These are phyloP conservation scores for Trichosporon ovoides DNA, from an alignment of 1,284 basidiomycete genomes.

Conservation along the genomic window DNA sequence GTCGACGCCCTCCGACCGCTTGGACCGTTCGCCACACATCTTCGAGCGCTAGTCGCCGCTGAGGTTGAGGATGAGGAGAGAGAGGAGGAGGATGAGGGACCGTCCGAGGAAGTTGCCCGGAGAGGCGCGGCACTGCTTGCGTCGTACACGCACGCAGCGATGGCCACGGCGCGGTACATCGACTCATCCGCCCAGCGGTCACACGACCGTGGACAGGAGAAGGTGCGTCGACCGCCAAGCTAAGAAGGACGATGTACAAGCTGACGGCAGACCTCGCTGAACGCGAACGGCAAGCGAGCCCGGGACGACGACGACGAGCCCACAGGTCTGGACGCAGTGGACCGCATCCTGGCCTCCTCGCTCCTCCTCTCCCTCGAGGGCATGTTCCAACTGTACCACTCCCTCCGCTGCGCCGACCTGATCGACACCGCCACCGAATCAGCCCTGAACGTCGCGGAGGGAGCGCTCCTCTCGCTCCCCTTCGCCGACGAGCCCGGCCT, in stretches of 20 bases:
- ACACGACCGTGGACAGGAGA: not conserved
- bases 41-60: no score
- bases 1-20: not conserved
- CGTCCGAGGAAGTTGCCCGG: not conserved
- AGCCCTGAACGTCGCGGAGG: not conserved
- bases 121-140: constrained; percentile 2
- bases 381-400: constrained; percentile 4
- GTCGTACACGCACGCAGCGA: not conserved
- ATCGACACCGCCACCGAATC: not conserved
- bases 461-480: not conserved
- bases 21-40: not conserved
- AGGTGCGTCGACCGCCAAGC: not conserved
- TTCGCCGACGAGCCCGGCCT: not conserved
- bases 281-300: not conserved
- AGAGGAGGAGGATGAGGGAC: no score
- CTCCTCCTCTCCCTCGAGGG: not conserved
- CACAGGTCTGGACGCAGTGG: not conserved
- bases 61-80: no score
- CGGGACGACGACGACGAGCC: not conserved
- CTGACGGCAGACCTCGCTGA: not conserved
- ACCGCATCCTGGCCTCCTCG: not conserved
- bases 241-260: not conserved
- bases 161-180: not conserved
- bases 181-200: no score
- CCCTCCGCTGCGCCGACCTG: not conserved